Evolutionary conservation across 2,329 filamentous ascomycete species (phyloP), one percentile per base, ranked within the genome.

Genomic region (Colletotrichum spinosum): DNA sequence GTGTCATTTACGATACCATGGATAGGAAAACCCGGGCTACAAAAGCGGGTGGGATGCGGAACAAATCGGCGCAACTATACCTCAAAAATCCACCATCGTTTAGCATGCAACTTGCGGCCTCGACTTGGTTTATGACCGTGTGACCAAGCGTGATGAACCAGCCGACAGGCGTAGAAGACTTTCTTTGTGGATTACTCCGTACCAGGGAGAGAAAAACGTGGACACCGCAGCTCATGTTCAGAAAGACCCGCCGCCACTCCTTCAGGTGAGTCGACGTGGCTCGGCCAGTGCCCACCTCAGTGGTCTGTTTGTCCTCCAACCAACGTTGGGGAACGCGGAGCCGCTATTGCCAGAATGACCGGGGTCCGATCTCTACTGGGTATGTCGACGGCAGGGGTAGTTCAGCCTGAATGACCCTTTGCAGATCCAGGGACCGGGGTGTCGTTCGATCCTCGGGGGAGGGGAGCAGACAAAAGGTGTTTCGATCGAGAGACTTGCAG

Each of bases 261-360:
- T 65, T 65, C 52, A 61, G 62, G 58, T 65, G 58, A 65, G 62
- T 61, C 62, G 52, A 49, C 48, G 58, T 48, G 62, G 46, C 58
- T 65, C 46, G 52, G 37, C 62, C 62, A 65, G 53, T 65, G 37
- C 58, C 52, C 55, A 61, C 46, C 52, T 41, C 57, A 53, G 41
- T 65, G 48, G 48, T 39, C 15, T 62, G 52, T 62, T 56, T 65
- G 52, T 62, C 62, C 58, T 53, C 58, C 58, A 65, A 65, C 58
- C 62, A 65, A 17, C 37, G 52, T 55, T 53, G 62, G 62, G 46
- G 52, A 65, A 65, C 41, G 34, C 52, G 62, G 58, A 65, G 62
- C 62, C 62, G 58, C 52, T 13, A 53, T 33, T 15, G 15, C 12
- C 15, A 33, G 39, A 17, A 7, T 11, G 3, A 11, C 45, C n/a